Evolutionary conservation across 1,284 basidiomycete genomes (phyloP), one percentile per base, ranked within the genome.

Genomic region (Phellopilus nigrolimitatus): DNA sequence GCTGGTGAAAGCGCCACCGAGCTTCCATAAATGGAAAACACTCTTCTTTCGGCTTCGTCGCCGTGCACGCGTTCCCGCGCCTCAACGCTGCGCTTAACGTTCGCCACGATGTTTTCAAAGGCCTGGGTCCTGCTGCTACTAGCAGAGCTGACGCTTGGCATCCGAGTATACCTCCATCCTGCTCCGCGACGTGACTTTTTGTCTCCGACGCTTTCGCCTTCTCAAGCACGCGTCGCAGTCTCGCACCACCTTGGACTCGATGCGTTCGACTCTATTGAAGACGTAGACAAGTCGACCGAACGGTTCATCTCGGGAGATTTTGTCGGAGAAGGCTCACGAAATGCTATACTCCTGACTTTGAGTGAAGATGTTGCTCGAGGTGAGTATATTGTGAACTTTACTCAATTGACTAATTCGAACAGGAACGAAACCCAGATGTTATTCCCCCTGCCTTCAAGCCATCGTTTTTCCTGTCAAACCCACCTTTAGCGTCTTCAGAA

Each of bases 201-300:
- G 0, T 59, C 62, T 6, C 60, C 70, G 9, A 64, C 56, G 13
- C 64, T 81, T n/a, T 72, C 75, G 13, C 68, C 72, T 21, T 69
- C 74, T 30, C 72, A 80, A 51, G 80, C 82, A 46, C 80, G 75
- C 59, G 71, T 75, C 28, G 74, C 72, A 5, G 69, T 89, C 31
- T 76, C 85, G 17, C 78, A 76, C 52, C 84, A 89, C 61, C 74
- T 89, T 13, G 79, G 81, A 19, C 73, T 90, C 3, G 87, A 88
- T 56, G 67, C 68, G 24, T 82, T 82, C 57, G 83, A 87, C 61
- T 68, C 71, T 31, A 60, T 79, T 22, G 64, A 61, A 49, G 74
- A 74, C 55, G 53, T 56, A 34, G 31, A 43, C 27, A 19, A 36
- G 53, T 58, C 19, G 64, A 66, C 51, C 53, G 64, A 47, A 19